Conservation (phyloP, 352 stramenopile species). For the Paralagenidium karlingii region DNA sequence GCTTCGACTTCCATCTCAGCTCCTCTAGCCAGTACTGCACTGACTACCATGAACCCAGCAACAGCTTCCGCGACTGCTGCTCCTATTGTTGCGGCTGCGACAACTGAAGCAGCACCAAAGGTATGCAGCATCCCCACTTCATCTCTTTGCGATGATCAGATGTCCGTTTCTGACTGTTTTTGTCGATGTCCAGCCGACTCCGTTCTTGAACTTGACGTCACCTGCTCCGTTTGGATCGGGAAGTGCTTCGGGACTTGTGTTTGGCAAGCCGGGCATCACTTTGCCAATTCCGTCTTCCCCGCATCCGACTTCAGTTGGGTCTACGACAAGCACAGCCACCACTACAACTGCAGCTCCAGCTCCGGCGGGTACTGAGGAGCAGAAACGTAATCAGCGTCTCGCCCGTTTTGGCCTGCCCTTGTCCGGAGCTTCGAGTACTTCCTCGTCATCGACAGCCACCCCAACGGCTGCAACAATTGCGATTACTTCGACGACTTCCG, state of each 20-base stretch:
- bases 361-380: conserved; percentile 11
- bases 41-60: conserved; percentile 6
- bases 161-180: no score
- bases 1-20: background rate
- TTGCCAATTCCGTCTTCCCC: conserved; percentile 46
- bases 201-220: conserved; percentile 20
- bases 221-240: conserved; percentile 29
- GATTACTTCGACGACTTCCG: conserved; percentile 1
- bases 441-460: no score
- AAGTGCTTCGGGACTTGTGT: conserved; percentile 40
- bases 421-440: no score
- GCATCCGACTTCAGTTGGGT: conserved; percentile 6
- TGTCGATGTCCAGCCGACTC: no score
- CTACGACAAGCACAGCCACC: background rate
- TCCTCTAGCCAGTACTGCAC: background rate
- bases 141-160: no score
- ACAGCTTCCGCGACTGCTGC: conserved; percentile 7
- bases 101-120: background rate
- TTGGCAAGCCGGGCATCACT: conserved; percentile 63
- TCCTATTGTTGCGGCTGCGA: conserved; percentile 8
- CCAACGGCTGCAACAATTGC: conserved; percentile 4
- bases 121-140: no score
- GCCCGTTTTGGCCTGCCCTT: conserved; percentile 35
- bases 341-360: background rate
- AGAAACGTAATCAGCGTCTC: conserved; percentile 33